These are phyloP conservation scores for Collybia sordida DNA, from an alignment of 768 basidiomycete species.

Conservation along the genomic window DNA sequence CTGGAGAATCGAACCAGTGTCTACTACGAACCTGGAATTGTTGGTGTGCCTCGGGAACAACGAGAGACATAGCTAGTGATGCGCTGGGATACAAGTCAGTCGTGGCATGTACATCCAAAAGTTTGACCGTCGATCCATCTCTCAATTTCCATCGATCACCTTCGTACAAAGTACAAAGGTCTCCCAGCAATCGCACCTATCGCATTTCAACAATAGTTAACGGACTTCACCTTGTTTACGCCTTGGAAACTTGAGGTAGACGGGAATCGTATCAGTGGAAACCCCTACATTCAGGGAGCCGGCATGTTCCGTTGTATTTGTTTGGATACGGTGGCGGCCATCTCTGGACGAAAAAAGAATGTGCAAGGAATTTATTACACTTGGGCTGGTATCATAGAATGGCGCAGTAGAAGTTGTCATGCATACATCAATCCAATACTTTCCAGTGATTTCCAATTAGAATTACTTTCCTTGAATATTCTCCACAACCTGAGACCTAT, in stretches of 20 bases:
- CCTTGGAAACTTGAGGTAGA: conserved; percentile 13
- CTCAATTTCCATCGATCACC: conserved; percentile 8
- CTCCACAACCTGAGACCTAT: too few species aligned
- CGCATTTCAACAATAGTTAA: too few species aligned
- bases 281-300: neutral
- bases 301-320: conserved; percentile 16
- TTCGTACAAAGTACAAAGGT: neutral
- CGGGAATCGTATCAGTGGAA: conserved; percentile 3
- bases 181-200: too few species aligned
- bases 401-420: too few species aligned
- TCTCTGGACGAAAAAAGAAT: neutral
- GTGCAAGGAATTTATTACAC: neutral
- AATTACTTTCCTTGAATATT: too few species aligned
- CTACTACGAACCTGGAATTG: conserved; percentile 77
- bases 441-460: too few species aligned
- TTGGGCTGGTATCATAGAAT: too few species aligned
- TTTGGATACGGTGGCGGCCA: neutral
- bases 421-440: too few species aligned
- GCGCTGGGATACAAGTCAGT: conserved; percentile 21
- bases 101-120: conserved; percentile 15
- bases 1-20: neutral
- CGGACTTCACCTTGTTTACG: conserved; percentile 17
- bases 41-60: conserved; percentile 91
- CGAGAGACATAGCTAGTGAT: conserved; percentile 79
- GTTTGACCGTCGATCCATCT: conserved; percentile 8